Conservation (phyloP, 805 yeast species). For the Wickerhamiella azymoides region DNA sequence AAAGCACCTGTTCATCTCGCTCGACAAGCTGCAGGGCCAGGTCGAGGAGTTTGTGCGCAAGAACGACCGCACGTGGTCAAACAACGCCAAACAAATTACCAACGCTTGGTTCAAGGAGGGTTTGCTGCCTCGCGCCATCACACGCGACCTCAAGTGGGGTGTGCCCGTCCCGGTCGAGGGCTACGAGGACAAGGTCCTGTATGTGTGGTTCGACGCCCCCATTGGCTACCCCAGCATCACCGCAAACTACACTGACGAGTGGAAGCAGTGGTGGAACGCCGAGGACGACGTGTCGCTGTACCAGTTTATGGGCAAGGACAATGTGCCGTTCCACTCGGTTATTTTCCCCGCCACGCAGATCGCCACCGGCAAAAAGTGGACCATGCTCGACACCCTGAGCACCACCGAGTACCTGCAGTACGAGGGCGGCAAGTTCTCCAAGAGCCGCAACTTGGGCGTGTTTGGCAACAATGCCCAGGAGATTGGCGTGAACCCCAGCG, state of each 20-base stretch:
- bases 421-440: conserved; percentile 96
- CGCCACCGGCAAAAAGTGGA: conserved; percentile 85
- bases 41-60: conserved; percentile 61
- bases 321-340: conserved; percentile 97
- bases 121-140: conserved; percentile 83
- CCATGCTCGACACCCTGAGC: conserved; percentile 74
- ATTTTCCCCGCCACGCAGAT: conserved; percentile 89
- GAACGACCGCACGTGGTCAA: conserved; percentile 75
- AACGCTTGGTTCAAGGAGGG: conserved; percentile 92
- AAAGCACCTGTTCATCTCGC: conserved; percentile 69
- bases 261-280: conserved; percentile 90
- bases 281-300: conserved; percentile 70
- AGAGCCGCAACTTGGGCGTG: conserved; percentile 95
- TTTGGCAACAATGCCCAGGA: conserved; percentile 96
- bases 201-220: conserved; percentile 98
- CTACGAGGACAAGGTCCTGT: conserved; percentile 77
- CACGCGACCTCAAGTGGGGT: conserved; percentile 97
- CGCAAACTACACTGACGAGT: conserved; percentile 69
- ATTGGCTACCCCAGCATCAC: conserved; percentile 95
- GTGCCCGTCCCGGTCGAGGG: conserved; percentile 90
- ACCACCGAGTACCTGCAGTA: conserved; percentile 96
- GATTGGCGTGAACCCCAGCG: conserved; percentile 79
- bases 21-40: conserved; percentile 71
- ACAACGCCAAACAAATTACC: conserved; percentile 78
- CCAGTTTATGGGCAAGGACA: conserved; percentile 99